These are phyloP conservation scores for Microthlaspi erraticum DNA, from an alignment of 345 rosid species.

Conservation along the genomic window DNA sequence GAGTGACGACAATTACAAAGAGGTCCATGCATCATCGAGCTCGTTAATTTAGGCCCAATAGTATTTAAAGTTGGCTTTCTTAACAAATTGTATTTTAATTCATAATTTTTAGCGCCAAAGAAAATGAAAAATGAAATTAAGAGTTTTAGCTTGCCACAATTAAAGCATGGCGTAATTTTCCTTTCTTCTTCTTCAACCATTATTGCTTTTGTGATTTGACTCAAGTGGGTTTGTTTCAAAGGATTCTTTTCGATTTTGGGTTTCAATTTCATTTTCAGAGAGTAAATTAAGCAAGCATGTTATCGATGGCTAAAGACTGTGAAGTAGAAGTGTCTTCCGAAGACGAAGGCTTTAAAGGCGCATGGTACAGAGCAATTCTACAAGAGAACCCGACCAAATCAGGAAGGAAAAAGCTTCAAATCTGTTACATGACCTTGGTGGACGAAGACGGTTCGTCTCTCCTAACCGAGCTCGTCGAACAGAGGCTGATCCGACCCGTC, in stretches of 20 bases:
- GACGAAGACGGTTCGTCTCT: constrained; percentile 45
- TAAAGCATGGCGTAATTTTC: background rate
- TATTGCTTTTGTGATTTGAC: too few relatives aligned
- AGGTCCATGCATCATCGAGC: background rate
- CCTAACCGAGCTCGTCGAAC: constrained; percentile 52
- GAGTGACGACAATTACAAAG: constrained; percentile 13
- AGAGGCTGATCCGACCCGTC: constrained; percentile 51
- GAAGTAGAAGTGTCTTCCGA: constrained; percentile 58
- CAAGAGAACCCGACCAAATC: constrained; percentile 49
- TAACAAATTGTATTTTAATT: background rate
- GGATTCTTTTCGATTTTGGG: too few relatives aligned
- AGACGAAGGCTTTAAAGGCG: constrained; percentile 63
- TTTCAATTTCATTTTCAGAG: too few relatives aligned
- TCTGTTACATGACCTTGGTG: constrained; percentile 52
- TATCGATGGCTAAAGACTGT: constrained; percentile 32
- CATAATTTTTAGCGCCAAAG: constrained; percentile 4
- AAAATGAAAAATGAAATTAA: background rate
- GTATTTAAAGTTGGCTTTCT: background rate
- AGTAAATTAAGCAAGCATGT: background rate
- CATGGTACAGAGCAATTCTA: constrained; percentile 58
- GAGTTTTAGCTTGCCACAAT: background rate
- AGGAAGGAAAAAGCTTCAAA: constrained; percentile 45
- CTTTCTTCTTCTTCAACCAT: background rate
- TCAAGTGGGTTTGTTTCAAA: too few relatives aligned
- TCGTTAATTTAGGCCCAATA: constrained; percentile 3